Evolutionary conservation across 306 rosid species (phyloP), one percentile per base, ranked within the genome.

Genomic region (Vigna trinervia): DNA sequence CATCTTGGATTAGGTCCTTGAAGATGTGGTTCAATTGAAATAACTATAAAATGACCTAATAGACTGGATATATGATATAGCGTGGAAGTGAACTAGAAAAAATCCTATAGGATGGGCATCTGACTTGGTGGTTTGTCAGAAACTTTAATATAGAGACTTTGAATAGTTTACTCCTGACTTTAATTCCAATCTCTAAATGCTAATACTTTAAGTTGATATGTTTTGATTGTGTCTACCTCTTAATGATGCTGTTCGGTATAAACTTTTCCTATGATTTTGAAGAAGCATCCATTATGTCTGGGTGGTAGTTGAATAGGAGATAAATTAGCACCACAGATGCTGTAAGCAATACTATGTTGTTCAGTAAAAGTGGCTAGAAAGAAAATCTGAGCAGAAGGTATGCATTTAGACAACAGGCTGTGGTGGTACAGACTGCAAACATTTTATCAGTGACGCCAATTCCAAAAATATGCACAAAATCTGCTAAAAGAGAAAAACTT

Each of bases 21-120:
- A 67, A 54, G 30, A 46, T 66, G 26, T 46, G 38, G 12, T 45
- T 58, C 6, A 19, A 52, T 50, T 41, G n/a, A 9, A 58, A 46
- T 79, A 26, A 69, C 48, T 19, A 14, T 51, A 52, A 17, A 76
- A 60, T 54, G 51, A 69, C 53, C 54, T 20, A 57, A 43, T 67
- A 64, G 60, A 73, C 78, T 81, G 19, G 62, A 71, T 62, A 56
- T 70, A 26, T 54, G n/a, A 76, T 57, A 51, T 66, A 50, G 73
- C 73, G 50, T 64, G 71, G 20, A 46, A 72, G 34, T 50, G 70
- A 30, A 22, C 3, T 39, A 14, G 43, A 41, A 59, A 71, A 19
- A 26, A 72, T 76, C 69, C 51, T 57, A 57, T 54, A 48, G 48
- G 50, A 14, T 61, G 45, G 34, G 65, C 62, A 66, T 56, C 67